Base-by-base conservation (phyloP, 306 rosid species). In the Mimosa pudica region DNA sequence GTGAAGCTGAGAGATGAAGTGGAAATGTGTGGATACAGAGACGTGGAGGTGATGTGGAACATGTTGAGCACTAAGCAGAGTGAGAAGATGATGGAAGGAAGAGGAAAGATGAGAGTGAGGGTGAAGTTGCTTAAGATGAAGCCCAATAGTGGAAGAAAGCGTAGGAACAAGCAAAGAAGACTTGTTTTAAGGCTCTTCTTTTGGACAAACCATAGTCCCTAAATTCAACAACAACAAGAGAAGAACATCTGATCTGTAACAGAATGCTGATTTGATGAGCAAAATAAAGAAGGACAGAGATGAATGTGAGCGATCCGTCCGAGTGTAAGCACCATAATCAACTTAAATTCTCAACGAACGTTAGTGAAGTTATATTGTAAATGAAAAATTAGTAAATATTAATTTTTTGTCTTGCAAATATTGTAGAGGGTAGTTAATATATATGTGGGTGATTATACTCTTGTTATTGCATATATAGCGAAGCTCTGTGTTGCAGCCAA, bases 21-120 rank as follows among this genome's bases (percentile, higher is more conserved):
- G 9, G 77, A 80, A 73, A 80, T 75, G 85, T 91, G 92, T 44
- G 92, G 89, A 7, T 89, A 89, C 76, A 81, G 76, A 48, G 93
- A 91, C 62, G 93, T 88, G 13, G 90, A 88, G 67, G 81, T 88
- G 2, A 88, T 89, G 92, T 89, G 92, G 94, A 83, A 89, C 84
- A 85, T 91, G 85, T 41, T 91, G 64, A 85, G 83, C 62, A 70
- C 71, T 44, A 70, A 70, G 1, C 74, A 76, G 11, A 74, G 7
- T 41, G 73, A 80, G 41, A 54, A 58, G 36, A 41, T n/a, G 3
- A 41, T 17, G 32, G 82, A 84, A 61, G 77, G 38, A 0, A 20
- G 79, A 47, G 42, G 6, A 46, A 35, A 14, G 38, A 1, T 24
- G 36, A 60, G 1, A 51, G 46, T 49, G 18, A 70, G 42, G 10